Evolutionary conservation across 2,329 filamentous ascomycete genomes (phyloP), one percentile per base, ranked within the genome.

Genomic region (Talaromyces marneffei): DNA sequence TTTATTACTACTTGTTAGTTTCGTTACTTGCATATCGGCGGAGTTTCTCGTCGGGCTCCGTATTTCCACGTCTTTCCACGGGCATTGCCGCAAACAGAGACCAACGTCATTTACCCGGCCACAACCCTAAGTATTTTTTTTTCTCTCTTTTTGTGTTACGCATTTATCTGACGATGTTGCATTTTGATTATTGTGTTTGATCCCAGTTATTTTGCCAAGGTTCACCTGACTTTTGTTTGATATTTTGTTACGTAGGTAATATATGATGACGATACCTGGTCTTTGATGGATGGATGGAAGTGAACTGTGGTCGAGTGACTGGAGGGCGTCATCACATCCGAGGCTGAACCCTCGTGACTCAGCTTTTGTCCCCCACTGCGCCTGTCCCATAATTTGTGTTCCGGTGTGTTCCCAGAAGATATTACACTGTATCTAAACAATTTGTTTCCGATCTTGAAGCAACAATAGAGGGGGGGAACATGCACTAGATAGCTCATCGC

Each of bases 41-140:
- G 48, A 52, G 48, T 52, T 52, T 52, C 48, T 35, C 18, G 9
- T 33, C 48, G 48, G 48, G 6, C n/a, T 7, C 48, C n/a, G n/a
- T 52, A 35, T 52, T 52, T 52, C 48, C 29, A 52, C 48, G 48
- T 20, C 48, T 14, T 52, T 52, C 48, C 48, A 52, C 48, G 48
- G 48, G 48, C 23, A 35, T 33, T 52, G 48, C 48, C 29, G 48
- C 48, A 52, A 52, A 52, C 48, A 52, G 48, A 33, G 20, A 5
- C 48, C 18, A 29, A 52, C 48, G 48, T 52, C 48, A 52, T 52
- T 33, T 52, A 14, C 29, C 48, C 10, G 48, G 10, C 48, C 48
- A 52, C 29, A 52, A n/a, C 48, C 48, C 48, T 52, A 52, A 52
- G 10, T 52, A 5, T 20, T 52, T 10, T n/a, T 18, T 7, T 31